Conservation (phyloP, 805 yeast genomes). For the Teunomyces lycoperdinae region DNA sequence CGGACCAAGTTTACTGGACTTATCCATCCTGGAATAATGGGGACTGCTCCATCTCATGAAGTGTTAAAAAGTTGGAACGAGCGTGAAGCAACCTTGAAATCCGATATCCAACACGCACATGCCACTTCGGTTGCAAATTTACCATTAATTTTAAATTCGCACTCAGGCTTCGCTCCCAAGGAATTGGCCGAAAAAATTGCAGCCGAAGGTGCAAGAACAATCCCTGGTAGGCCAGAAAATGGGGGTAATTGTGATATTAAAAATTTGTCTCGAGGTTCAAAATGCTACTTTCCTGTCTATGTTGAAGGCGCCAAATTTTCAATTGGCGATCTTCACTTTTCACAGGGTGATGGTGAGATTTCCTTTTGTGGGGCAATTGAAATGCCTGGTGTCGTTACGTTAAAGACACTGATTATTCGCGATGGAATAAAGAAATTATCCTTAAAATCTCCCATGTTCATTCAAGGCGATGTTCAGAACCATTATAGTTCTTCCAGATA, state of each 20-base stretch:
- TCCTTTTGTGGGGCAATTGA: slow-evolving; percentile 56
- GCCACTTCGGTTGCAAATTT: slow-evolving; percentile 41
- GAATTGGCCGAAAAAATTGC: slow-evolving; percentile 28
- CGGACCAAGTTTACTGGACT: slow-evolving; percentile 49
- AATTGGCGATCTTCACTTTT: slow-evolving; percentile 50
- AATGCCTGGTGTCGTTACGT: slow-evolving; percentile 48
- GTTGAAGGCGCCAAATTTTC: slow-evolving; percentile 47
- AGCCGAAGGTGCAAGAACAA: slow-evolving; percentile 49
- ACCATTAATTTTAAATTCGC: slow-evolving; percentile 35
- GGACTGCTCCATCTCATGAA: slow-evolving; percentile 47
- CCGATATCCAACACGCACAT: slow-evolving; percentile 27
- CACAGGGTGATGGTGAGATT: slow-evolving; percentile 54
- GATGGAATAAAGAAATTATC: slow-evolving; percentile 39
- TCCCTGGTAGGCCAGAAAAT: slow-evolving; percentile 52
- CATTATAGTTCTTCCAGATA: slow-evolving; percentile 49
- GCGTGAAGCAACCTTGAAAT: slow-evolving; percentile 39
- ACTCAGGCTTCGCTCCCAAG: slow-evolving; percentile 37
- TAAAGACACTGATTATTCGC: slow-evolving; percentile 40
- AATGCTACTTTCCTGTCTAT: slow-evolving; percentile 46
- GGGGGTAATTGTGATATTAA: slow-evolving; percentile 57
- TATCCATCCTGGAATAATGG: slow-evolving; percentile 51
- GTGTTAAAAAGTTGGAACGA: slow-evolving; percentile 44
- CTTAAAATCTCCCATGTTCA: slow-evolving; percentile 45
- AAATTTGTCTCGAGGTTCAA: slow-evolving; percentile 48
- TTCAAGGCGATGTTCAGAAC: slow-evolving; percentile 49